Conservation (phyloP, 129 eudicot genomes). For the Helichrysum umbraculigerum region DNA sequence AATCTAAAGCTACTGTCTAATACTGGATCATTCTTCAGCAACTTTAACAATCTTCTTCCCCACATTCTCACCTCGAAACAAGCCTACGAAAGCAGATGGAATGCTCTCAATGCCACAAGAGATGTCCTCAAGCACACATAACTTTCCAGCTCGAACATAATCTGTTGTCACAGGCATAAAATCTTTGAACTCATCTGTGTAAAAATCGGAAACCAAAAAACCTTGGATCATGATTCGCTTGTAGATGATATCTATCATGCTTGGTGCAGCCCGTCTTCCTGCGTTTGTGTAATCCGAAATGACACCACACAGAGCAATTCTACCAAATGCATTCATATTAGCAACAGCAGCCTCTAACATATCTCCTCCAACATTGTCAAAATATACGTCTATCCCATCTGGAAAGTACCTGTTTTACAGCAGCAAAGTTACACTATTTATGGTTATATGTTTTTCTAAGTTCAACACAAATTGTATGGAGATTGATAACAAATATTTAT, state of each 20-base stretch:
- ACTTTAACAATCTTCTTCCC: conserved; percentile 66
- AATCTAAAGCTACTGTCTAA: no score
- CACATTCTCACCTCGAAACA: conserved; percentile 60
- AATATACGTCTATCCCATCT: conserved; percentile 71
- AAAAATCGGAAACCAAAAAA: conserved; percentile 45
- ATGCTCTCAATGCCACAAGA: conserved; percentile 59
- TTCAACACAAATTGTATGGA: not conserved
- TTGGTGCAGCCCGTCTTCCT: conserved; percentile 34
- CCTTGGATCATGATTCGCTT: conserved; percentile 67
- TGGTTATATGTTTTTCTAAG: not conserved
- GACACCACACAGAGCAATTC: conserved; percentile 67
- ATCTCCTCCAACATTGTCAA: conserved; percentile 79
- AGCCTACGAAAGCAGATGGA: conserved; percentile 57
- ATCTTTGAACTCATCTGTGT: conserved; percentile 28
- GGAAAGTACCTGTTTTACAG: conserved; percentile 53
- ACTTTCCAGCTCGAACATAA: conserved; percentile 44
- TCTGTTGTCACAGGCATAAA: conserved; percentile 50
- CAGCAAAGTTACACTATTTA: not conserved
- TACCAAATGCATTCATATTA: conserved; percentile 69
- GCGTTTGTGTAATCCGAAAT: conserved; percentile 53
- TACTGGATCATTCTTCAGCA: conserved; percentile 27
- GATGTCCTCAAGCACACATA: conserved; percentile 52
- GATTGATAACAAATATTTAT: not conserved
- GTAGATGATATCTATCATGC: conserved; percentile 59
- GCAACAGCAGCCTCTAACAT: conserved; percentile 66